These are phyloP conservation scores for Myxozyma kluyveri DNA, from an alignment of 805 yeast species.

Conservation along the genomic window DNA sequence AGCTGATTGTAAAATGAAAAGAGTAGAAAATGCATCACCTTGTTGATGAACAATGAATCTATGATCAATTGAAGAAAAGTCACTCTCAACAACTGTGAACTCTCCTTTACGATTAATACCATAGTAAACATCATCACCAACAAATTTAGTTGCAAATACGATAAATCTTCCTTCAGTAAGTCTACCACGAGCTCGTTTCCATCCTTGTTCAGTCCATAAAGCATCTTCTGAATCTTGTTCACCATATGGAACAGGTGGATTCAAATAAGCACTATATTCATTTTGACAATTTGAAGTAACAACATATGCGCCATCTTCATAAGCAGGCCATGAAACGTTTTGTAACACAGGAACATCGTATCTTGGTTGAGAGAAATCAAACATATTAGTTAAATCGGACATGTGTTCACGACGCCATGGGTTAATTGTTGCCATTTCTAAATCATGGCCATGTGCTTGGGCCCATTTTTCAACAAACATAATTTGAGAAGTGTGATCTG, in stretches of 20 bases:
- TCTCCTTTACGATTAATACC: background rate
- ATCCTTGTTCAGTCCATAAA: slow-evolving; percentile 30
- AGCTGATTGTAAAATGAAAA: slow-evolving; percentile 18
- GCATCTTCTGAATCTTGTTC: slow-evolving; percentile 24
- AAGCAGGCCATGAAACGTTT: slow-evolving; percentile 19
- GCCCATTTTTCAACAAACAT: slow-evolving; percentile 33
- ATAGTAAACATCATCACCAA: background rate
- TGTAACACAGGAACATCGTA: slow-evolving; percentile 9
- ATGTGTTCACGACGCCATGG: slow-evolving; percentile 33
- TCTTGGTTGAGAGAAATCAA: slow-evolving; percentile 29
- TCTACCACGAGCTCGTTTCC: slow-evolving; percentile 30
- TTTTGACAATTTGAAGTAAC: slow-evolving; percentile 14
- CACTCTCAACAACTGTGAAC: background rate
- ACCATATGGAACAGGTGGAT: slow-evolving; percentile 32
- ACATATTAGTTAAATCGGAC: slow-evolving; percentile 30
- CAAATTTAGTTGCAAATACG: slow-evolving; percentile 15
- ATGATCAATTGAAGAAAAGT: background rate
- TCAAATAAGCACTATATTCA: slow-evolving; percentile 6
- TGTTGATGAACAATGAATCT: slow-evolving; percentile 21
- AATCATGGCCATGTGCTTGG: slow-evolving; percentile 21
- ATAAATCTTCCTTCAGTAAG: slow-evolving; percentile 34
- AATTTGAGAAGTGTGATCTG: slow-evolving; percentile 34
- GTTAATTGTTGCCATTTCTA: slow-evolving; percentile 21
- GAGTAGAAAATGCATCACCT: slow-evolving; percentile 22
- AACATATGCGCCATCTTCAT: slow-evolving; percentile 7